Evolutionary conservation across 2,329 filamentous ascomycete species (phyloP), one percentile per base, ranked within the genome.

Genomic region (Neopestalotiopsis clavispora): DNA sequence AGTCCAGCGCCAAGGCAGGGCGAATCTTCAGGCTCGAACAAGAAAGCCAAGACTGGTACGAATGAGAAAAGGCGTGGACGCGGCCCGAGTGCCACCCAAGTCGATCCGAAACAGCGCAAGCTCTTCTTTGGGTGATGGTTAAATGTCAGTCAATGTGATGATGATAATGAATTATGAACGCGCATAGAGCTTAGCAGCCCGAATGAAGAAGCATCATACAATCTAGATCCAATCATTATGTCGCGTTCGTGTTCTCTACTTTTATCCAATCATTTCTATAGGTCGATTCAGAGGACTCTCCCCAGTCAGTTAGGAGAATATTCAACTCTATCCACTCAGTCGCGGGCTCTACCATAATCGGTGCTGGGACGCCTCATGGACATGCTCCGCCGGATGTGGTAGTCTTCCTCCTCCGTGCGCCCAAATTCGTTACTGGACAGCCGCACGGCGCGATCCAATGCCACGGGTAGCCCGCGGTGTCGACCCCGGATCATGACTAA

Each of bases 401-500:
- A 73, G 64, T 83, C 81, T 67, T 83, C 81, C 68, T 84, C 82
- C 69, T 84, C 82, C 7, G 80, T 80, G 4, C 71, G 71, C 40
- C 81, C 75, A 66, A 83, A 73, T 56, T 80, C 74, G 52, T 82
- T 78, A 10, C 75, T 76, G 3, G 84, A 84, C n/a, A 86, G 71
- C 49, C 82, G 75, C 1, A 86, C 82, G 3, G 87, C 87, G 60
- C 85, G 81, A 72, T 90, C 87, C 69, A 89, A 78, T 3, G 86
- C 85, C 40, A 88, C 85, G 0, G 87, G 87, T 38, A 90, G 72
- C 1, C 86, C 86, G n/a, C 87, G 79, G 76, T 89, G 87, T 0
- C 87, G 78, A 0, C 87, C 87, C 7, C 86, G 78, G 40, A 91
- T 74, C 80, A 89, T 89, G 13, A 91, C 87, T 3, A 85, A 80